Base-by-base conservation (phyloP, 2,329 filamentous ascomycete species). In the Exophiala aquamarina region DNA sequence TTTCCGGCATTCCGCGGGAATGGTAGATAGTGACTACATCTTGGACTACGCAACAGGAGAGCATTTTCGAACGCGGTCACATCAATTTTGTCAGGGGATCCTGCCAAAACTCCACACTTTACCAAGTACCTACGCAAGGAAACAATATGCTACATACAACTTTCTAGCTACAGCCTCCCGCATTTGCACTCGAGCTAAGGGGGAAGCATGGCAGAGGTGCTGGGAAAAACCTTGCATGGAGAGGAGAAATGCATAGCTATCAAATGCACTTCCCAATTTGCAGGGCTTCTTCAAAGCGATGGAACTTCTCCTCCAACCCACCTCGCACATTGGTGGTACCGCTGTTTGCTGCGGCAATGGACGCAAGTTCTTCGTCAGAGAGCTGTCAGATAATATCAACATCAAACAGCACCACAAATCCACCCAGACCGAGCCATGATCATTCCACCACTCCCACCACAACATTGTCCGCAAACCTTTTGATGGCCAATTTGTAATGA, bases 401-500 rank as follows among this genome's bases (percentile, higher is more conserved):
- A 11, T 41, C 39, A 17, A 41, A 41, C 10, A 41, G 15, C 3
- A 3, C 39, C 3, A 41, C 21, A 15, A 41, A 41, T 10, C 39
- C 39, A 31, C 8, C 3, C n/a, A 14, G 39, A 8, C 39, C 39
- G 5, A 41, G 39, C 39, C 39, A 41, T n/a, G 15, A 29, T 17
- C 39, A 17, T n/a, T 78, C 73, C 2, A 79, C 67, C 0, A 73
- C 79, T 52, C 86, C 82, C 49, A 76, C 73, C 56, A 72, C 81
- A 2, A 89, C 63, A 3, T 71, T 75, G 55, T 88, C 84, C 2
- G 84, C 73, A 47, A 87, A 85, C 0, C 81, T 75, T 58, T 78
- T 77, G 10, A 69, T 70, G 0, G 81, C 71, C 1, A 85, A 75
- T 18, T 78, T 72, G 66, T 87, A 87, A 62, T 83, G 87, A 2